Conservation (phyloP, 768 basidiomycete genomes). For the Neoboletus subvelutipes region DNA sequence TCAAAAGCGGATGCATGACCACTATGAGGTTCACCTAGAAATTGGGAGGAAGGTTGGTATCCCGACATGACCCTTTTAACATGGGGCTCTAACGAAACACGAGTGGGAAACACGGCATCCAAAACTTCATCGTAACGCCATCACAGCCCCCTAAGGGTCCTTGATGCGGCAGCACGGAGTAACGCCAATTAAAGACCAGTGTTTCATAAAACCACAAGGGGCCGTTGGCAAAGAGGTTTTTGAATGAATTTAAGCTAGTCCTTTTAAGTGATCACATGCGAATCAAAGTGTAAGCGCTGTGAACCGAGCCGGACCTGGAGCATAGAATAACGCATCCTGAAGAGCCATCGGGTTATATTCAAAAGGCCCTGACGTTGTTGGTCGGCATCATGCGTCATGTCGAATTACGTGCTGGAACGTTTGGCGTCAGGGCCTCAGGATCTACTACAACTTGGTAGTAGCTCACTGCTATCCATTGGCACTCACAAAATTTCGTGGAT, state of each 20-base stretch:
- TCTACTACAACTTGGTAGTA: not conserved
- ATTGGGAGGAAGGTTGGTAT: not conserved
- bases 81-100: not conserved
- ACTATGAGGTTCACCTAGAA: not conserved
- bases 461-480: not conserved
- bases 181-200: not conserved
- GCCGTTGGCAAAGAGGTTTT: not conserved
- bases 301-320: not conserved
- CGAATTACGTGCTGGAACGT: not conserved
- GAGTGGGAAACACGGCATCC: not conserved
- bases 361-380: too few relatives aligned
- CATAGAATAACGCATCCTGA: too few relatives aligned
- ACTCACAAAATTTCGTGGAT: not conserved
- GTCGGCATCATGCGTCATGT: too few relatives aligned
- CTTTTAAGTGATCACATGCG: not conserved
- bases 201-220: not conserved
- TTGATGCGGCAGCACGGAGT: not conserved
- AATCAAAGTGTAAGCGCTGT: not conserved
- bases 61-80: not conserved
- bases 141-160: not conserved
- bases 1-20: slow-evolving; percentile 15
- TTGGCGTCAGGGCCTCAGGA: not conserved
- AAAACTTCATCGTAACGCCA: not conserved
- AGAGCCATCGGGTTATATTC: not conserved
- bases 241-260: not conserved